Evolutionary conservation across 2,329 filamentous ascomycete genomes (phyloP), one percentile per base, ranked within the genome.

Genomic region (Aureobasidium sp.): DNA sequence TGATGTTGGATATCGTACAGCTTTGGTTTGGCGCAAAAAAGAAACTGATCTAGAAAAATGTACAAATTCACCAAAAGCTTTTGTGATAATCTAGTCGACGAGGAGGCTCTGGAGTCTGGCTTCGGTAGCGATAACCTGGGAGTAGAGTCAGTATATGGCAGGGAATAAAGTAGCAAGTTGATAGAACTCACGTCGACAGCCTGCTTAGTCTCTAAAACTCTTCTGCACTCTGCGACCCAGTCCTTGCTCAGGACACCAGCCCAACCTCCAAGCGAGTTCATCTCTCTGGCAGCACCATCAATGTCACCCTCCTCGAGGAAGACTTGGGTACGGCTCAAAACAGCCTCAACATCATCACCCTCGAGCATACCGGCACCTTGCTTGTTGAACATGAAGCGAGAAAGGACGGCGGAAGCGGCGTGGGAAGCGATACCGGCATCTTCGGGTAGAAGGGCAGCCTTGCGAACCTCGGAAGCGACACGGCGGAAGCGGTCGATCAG

Each of bases 301-400:
- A 99, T 77, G 71, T 97, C 87, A 24, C 94, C 94, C 77, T 97
- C 91, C 77, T 99, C 92, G 22, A 99, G 82, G 68, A 91, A 83
- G 8, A 87, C 91, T 77, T 99, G 92, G 1, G 94, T 93, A 65
- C 94, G 83, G 2, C 90, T 89, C 50, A 99, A 82, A 63, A 97
- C 87, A 70, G 91, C 95, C 81, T 99, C 94, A 24, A 97, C 93
- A 71, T 97, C 93, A 68, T 90, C 83, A 22, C 93, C 91, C 27
- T 85, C 85, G 0, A 91, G 88, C 50, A 94, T 80, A 11, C 89
- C 90, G 70, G 89, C 62, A 6, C 73, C 74, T 64, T 71, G 86
- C 83, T 97, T 97, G 81, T 91, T 91, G 84, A 99, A 97, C 78
- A 97, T 85, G 58, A 97, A 82, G 78, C 96, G 95, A 80, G 90